Base-by-base conservation (phyloP, 2,329 filamentous ascomycete species). In the Calonectria pseudoturangicola region DNA sequence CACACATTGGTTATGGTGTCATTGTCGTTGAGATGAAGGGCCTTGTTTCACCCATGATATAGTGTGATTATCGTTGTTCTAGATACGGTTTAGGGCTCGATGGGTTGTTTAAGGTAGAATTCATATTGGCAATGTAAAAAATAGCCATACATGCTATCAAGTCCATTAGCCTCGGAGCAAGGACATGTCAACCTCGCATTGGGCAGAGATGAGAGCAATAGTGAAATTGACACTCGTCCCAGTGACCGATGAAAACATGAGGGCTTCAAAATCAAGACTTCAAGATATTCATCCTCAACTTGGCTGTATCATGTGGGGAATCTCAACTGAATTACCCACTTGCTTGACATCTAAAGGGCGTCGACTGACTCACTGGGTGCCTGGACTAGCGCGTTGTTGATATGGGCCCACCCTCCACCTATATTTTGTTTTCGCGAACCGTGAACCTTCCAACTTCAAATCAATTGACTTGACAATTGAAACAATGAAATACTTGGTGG, bases 291-390 rank as follows among this genome's bases (percentile, higher is more conserved):
- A 60, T 54, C 4, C 4, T 33, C n/a, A 41, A 28, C 18, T 6
- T 5, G 16, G 39, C 5, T 27, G 5, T 13, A 41, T 41, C 54
- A 60, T 21, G 13, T 27, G 54, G n/a, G n/a, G 3, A 41, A 6
- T 25, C 21, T 27, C 25, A 41, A 13, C 16, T 25, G 8, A 0
- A 36, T 28, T 41, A 60, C 41, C 54, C 54, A 60, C 54, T 39
- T 25, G n/a, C 8, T 41, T 60, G 54, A 60, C 54, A 60, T 60
- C 13, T 9, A 16, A 60, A 60, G 33, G 33, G 54, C 54, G 54
- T 41, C 33, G 54, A 58, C 54, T 58, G 54, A 41, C 54, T 60
- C 54, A 60, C 54, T 28, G 33, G 54, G 36, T 60, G 54, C 54
- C 54, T 60, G 36, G 54, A 60, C 54, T 60, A 60, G 33, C 33